Evolutionary conservation across 192 early-diverging fungal species (phyloP).

Genomic region (Backusella sp.): DNA sequence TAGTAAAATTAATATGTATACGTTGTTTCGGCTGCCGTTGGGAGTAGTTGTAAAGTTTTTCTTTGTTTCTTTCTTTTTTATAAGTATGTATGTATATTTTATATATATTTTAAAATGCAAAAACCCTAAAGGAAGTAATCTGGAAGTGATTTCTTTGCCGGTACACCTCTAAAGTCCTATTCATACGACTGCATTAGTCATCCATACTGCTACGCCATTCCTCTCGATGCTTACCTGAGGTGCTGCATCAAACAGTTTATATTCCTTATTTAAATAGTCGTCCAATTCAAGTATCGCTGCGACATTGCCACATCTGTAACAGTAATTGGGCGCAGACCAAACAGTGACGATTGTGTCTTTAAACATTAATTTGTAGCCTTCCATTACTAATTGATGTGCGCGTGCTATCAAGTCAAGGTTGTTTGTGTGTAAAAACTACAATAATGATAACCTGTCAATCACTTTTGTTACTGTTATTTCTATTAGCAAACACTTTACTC

Average conservation of each 20-base stretch:
- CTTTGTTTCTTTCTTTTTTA: not conserved
- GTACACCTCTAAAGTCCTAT: slow-evolving; percentile 76
- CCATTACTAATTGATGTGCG: slow-evolving; percentile 97
- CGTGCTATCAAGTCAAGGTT: slow-evolving; percentile 87
- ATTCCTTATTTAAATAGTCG: slow-evolving; percentile 83
- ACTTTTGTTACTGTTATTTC: not conserved
- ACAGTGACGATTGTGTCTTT: slow-evolving; percentile 95
- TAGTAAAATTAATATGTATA: not conserved
- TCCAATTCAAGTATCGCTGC: slow-evolving; percentile 96
- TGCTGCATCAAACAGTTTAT: slow-evolving; percentile 93
- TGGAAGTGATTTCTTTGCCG: slow-evolving; percentile 83
- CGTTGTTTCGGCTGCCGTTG: not conserved
- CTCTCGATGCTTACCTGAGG: slow-evolving; percentile 59
- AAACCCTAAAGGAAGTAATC: slow-evolving; percentile 87
- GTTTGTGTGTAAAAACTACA: slow-evolving; percentile 77
- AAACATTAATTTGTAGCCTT: slow-evolving; percentile 97
- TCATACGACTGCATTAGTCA: not conserved
- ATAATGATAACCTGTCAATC: not conserved
- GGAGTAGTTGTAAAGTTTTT: not conserved
- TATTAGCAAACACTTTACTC: slow-evolving; percentile 42
- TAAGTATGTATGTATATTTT: slow-evolving; percentile 9
- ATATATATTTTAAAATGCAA: not conserved
- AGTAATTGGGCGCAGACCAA: slow-evolving; percentile 99
- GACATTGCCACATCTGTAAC: slow-evolving; percentile 97
- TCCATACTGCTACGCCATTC: not conserved